Base-by-base conservation (phyloP, 768 basidiomycete species). In the Cystobasidium tubakii region DNA sequence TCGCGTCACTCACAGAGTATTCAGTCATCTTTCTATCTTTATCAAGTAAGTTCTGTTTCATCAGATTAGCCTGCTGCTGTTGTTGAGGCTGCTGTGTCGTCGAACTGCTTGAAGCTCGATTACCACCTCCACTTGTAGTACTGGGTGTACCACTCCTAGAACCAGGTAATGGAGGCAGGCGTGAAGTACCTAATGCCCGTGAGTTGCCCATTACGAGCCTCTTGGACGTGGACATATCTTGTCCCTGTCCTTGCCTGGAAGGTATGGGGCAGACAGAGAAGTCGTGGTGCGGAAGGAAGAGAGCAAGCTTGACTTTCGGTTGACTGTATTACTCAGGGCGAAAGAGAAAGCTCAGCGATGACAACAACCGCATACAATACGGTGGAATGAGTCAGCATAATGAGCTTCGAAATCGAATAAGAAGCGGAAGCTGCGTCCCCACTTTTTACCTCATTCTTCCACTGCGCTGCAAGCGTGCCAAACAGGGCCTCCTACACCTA, bases 1-100 rank as follows among this genome's bases (percentile, higher is more conserved):
- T 29, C 9, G 29, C 12, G 31, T n/a, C 3, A 39, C 69, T 55
- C 25, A 71, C 69, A 1, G 69, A 71, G 55, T 57, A 71, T 55
- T 71, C 69, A 55, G 55, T 29, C 53, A 71, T 71, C 34, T 71
- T 71, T 15, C 55, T 53, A 44, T 71, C 69, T 36, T 71, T 71
- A 29, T 71, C 69, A 23, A 71, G 55, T 46, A 71, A 54, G 36
- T 71, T 71, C 55, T 71, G 69, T 36, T 36, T 60, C 34, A 23
- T 53, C 6, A 12, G 9, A 53, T 10, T 31, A 31, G 54, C n/a
- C 69, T 44, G 43, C 43, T 65, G 39, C 31, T 65, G 63, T 33
- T 27, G 63, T 27, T n/a, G n/a, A n/a, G n/a, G 34, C 63, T 44
- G 63, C 23, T 44, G 63, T 54, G 50, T 25, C 33, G 34, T 67